Evolutionary conservation across 805 yeast species (phyloP), one percentile per base, ranked within the genome.

Genomic region (Jamesozyma gamospora): DNA sequence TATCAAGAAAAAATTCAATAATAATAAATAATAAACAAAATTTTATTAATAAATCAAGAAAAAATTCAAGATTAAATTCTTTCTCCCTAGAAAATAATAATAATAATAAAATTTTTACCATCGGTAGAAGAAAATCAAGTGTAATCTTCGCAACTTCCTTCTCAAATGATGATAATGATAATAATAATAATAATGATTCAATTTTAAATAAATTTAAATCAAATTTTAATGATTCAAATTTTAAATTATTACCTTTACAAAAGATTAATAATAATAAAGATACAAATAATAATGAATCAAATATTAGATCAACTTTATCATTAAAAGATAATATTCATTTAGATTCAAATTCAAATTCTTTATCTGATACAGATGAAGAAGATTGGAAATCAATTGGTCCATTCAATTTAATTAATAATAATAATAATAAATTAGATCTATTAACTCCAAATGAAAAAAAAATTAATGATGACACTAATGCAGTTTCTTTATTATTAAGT

Each of bases 321-420:
- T 12, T 18, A 16, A 14, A 29, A 4, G n/a, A 29, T n/a, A n/a
- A 28, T 6, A 7, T 6, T 5, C 11, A 28, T n/a, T 16, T 8
- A 14, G 13, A 19, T n/a, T 10, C 27, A 11, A 34, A 29, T 15
- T 24, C 35, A 70, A 47, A 67, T 56, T 50, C 63, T 63, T 37
- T 72, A 38, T 71, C 78, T 33, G 94, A 85, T 53, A 90, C 98
- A 0, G 98, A 90, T 60, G 97, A 90, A 55, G 98, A 90, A 61
- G 97, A 90, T 61, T 90, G 98, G 98, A 82, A 79, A 45, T 66
- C 86, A 0, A 80, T 88, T 39, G 96, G 96, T 1, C 85, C 95
- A 1, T 77, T 74, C 28, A 65, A 74, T 31, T 64, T 85, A 42
- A 64, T 39, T 2, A 35, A 38, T 24, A 27, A 27, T 17, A 32